Evolutionary conservation across 169 alveolate species (phyloP).

Genomic region (Babesia divergens): DNA sequence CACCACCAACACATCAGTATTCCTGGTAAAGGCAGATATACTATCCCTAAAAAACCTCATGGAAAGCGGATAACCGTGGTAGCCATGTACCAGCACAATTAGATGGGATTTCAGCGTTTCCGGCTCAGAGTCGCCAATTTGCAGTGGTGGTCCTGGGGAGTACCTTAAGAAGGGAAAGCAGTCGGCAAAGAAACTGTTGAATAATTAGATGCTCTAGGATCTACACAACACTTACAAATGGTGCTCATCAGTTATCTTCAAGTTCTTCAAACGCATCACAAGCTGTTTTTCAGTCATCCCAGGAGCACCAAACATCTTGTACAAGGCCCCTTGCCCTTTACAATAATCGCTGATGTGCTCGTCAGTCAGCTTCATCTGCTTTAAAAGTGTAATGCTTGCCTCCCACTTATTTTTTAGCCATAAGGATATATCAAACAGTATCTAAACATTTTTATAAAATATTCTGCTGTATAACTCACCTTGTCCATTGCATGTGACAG

Average conservation of each 20-base stretch:
- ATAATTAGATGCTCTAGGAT: neutral
- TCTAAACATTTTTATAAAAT: too few species aligned
- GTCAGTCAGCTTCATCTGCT: neutral
- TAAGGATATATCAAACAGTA: neutral
- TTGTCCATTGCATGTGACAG: neutral
- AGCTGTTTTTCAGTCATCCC: neutral
- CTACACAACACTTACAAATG: constrained; percentile 8
- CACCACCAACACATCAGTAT: neutral
- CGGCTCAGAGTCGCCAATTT: neutral
- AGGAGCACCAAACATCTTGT: neutral
- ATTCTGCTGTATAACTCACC: neutral
- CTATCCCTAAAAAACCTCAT: constrained; percentile 1
- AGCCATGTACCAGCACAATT: constrained; percentile 39
- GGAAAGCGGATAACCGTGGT: constrained; percentile 11
- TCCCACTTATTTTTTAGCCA: constrained; percentile 7
- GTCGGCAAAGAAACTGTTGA: constrained; percentile 13
- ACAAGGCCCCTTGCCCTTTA: neutral
- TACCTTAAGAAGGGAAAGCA: constrained; percentile 13
- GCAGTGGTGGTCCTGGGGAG: neutral
- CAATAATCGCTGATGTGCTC: neutral
- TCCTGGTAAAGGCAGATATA: neutral
- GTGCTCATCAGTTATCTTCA: constrained; percentile 25
- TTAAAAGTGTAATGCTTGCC: neutral
- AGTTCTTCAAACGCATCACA: neutral
- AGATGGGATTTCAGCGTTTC: neutral